Evolutionary conservation across 2,329 filamentous ascomycete genomes (phyloP).

Genomic region (Xylariales sp.): DNA sequence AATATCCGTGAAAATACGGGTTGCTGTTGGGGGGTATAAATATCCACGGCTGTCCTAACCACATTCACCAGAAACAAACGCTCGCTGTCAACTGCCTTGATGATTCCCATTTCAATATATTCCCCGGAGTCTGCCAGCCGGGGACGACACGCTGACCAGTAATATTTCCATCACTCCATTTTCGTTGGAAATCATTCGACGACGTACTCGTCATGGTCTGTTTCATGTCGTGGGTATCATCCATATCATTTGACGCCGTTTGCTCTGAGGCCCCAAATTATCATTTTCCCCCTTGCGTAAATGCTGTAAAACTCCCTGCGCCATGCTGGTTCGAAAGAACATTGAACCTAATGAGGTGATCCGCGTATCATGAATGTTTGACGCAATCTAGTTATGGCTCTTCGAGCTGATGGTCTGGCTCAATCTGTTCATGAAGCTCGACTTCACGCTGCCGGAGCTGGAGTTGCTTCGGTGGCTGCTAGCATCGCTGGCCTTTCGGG

Average conservation of each 20-base stretch:
- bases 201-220: constrained; percentile 1
- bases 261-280: constrained; percentile 29
- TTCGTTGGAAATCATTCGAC: not conserved
- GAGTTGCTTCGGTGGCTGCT: constrained; percentile 22
- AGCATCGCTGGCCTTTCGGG: constrained; percentile 25
- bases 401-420: constrained; percentile 28
- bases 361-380: no score
- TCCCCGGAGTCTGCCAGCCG: constrained; percentile 25
- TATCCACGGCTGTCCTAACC: constrained; percentile 13
- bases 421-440: constrained; percentile 35
- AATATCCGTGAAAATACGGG: no score
- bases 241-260: constrained; percentile 18
- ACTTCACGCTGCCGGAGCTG: constrained; percentile 24
- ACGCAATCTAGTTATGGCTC: no score
- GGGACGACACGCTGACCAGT: constrained; percentile 8
- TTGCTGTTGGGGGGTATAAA: constrained; percentile 28
- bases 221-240: constrained; percentile 11
- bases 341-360: no score
- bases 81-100: constrained; percentile 16
- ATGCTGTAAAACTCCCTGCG: no score
- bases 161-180: constrained; percentile 3
- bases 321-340: constrained; percentile 5
- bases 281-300: constrained; percentile 5
- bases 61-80: constrained; percentile 43
- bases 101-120: constrained; percentile 11